Evolutionary conservation across 306 rosid genomes (phyloP).

Genomic region (Cicer bijugum): DNA sequence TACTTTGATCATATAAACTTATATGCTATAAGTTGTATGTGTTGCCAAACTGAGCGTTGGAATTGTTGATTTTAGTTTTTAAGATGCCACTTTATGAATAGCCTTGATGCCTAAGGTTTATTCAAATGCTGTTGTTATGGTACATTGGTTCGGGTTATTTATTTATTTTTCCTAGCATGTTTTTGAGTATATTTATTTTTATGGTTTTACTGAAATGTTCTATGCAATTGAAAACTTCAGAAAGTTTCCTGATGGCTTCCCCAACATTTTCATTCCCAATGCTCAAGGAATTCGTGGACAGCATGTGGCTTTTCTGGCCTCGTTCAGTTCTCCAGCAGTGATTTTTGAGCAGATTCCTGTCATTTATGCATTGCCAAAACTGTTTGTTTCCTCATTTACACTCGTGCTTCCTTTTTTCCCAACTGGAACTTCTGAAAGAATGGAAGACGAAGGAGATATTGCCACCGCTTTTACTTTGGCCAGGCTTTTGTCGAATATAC

Average conservation of each 20-base stretch:
- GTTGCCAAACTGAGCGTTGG: background rate
- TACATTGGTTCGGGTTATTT: background rate
- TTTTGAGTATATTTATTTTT: background rate
- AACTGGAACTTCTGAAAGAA: conserved; percentile 91
- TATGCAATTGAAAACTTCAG: conserved; percentile 54
- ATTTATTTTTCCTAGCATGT: background rate
- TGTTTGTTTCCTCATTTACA: conserved; percentile 84
- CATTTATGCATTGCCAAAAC: conserved; percentile 86
- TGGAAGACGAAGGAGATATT: conserved; percentile 99
- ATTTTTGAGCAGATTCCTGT: conserved; percentile 98
- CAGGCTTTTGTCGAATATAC: conserved; percentile 86
- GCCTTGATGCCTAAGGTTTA: conserved; percentile 11
- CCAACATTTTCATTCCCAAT: conserved; percentile 93
- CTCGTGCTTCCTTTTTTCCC: conserved; percentile 97
- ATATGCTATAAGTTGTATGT: too few relatives aligned
- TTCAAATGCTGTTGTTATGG: conserved; percentile 7
- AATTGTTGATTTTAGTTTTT: conserved; percentile 4
- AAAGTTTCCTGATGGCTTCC: conserved; percentile 96
- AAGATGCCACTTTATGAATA: conserved; percentile 9
- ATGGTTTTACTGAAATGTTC: conserved; percentile 46
- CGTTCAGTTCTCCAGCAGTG: conserved; percentile 89
- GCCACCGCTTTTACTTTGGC: conserved; percentile 98
- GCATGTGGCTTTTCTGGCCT: conserved; percentile 93
- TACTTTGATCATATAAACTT: too few relatives aligned
- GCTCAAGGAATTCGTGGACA: conserved; percentile 95